phyloP scores from a whole-genome alignment of 2,329 filamentous ascomycete species.

The Penicillium sp. region DNA sequence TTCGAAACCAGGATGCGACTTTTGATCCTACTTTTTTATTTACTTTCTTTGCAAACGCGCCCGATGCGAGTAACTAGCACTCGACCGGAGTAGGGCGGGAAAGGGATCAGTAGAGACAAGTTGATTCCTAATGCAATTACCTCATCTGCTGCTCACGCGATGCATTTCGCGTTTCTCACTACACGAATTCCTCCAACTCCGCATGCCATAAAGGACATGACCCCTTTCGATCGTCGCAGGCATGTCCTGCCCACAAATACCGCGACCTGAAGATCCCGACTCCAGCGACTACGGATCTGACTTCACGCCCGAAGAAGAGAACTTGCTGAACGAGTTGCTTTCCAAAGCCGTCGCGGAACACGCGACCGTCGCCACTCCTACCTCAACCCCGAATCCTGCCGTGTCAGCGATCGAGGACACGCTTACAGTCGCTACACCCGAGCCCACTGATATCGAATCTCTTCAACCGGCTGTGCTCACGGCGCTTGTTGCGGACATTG shows the following conservation, averaged over 20 bases:
- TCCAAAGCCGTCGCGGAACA: constrained; percentile 40
- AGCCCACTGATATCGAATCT: constrained; percentile 14
- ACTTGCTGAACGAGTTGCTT: constrained; percentile 50
- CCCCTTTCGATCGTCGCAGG: constrained; percentile 21
- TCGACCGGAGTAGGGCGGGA: too few relatives aligned
- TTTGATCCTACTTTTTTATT: too few relatives aligned
- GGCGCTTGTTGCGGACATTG: constrained; percentile 37
- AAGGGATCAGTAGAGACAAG: constrained; percentile 8
- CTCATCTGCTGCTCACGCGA: constrained; percentile 4
- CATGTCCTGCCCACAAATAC: constrained; percentile 30
- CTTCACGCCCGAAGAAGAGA: constrained; percentile 55
- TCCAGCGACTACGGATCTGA: constrained; percentile 62
- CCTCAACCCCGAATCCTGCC: constrained; percentile 19
- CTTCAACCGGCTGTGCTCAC: constrained; percentile 14
- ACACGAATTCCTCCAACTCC: constrained; percentile 3
- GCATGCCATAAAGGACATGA: constrained; percentile 21
- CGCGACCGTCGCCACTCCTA: constrained; percentile 23
- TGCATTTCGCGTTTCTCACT: constrained; percentile 7
- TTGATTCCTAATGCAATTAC: constrained; percentile 11
- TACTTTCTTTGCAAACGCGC: too few relatives aligned
- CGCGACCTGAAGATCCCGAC: constrained; percentile 22
- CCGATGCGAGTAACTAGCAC: too few relatives aligned
- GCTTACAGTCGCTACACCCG: constrained; percentile 1
- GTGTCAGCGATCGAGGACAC: constrained; percentile 12
- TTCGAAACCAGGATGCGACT: too few relatives aligned